Conservation (phyloP, 768 basidiomycete genomes). For the Daedaleopsis nitida region DNA sequence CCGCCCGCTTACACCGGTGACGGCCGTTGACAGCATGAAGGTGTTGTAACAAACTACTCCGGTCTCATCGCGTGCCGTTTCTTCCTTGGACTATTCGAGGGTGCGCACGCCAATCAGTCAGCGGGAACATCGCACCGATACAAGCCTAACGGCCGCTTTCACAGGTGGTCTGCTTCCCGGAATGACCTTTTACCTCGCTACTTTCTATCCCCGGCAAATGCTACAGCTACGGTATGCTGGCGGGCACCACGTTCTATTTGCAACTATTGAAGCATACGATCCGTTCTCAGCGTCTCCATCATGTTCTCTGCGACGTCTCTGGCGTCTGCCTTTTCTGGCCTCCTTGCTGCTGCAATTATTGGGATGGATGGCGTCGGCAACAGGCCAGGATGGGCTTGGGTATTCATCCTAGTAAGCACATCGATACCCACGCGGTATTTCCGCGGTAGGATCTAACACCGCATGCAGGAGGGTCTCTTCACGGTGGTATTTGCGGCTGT, state of each 20-base stretch:
- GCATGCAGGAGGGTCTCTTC: slow-evolving; percentile 56
- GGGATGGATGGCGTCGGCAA: slow-evolving; percentile 56
- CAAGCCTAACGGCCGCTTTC: background rate
- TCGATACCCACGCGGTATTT: background rate
- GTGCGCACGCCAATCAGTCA: slow-evolving; percentile 33
- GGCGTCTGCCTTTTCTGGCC: slow-evolving; percentile 63
- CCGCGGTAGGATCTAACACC: background rate
- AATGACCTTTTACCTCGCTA: slow-evolving; percentile 28
- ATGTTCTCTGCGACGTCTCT: slow-evolving; percentile 49
- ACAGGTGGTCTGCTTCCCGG: slow-evolving; percentile 49
- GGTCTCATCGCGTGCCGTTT: slow-evolving; percentile 55
- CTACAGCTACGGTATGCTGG: slow-evolving; percentile 32
- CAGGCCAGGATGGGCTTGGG: slow-evolving; percentile 65
- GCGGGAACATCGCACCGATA: background rate
- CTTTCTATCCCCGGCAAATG: slow-evolving; percentile 31
- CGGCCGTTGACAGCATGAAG: slow-evolving; percentile 27
- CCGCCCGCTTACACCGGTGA: too few species aligned
- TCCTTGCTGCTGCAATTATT: slow-evolving; percentile 60
- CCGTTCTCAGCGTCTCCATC: slow-evolving; percentile 28
- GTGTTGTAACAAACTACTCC: slow-evolving; percentile 48
- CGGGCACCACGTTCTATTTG: slow-evolving; percentile 8
- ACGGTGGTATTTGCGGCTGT: slow-evolving; percentile 57
- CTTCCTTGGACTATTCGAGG: slow-evolving; percentile 60
- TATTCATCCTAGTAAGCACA: slow-evolving; percentile 54
- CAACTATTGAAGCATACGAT: slow-evolving; percentile 30